Evolutionary conservation across 2,329 filamentous ascomycete species (phyloP), one percentile per base, ranked within the genome.

Genomic region (Rhynchosporium agropyri): DNA sequence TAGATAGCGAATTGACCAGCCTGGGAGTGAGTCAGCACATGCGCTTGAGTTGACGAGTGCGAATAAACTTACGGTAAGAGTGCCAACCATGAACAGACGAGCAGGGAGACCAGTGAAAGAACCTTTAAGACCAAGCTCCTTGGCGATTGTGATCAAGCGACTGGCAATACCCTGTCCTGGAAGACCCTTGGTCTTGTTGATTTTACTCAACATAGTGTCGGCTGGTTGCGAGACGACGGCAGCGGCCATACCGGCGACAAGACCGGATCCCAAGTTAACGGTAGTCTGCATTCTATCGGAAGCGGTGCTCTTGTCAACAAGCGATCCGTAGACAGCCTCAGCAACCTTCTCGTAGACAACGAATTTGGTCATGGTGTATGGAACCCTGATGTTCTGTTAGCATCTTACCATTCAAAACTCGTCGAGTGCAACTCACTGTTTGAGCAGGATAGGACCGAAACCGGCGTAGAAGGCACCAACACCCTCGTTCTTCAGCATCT

Each of bases 291-390:
- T 81, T 74, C 83, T 83, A 74, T 84, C 79, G 74, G 88, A 89
- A 71, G 90, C 79, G 64, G 80, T 82, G 74, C 83, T 79, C 85
- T 93, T 94, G 84, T 91, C 88, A 76, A 89, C 79, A 59, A 75
- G 20, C 20, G 20, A 67, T 72, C 80, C 77, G 84, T 88, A 94
- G 81, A 90, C 78, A 71, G 83, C 74, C 82, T 95, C 91, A 73
- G 87, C 82, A 73, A 92, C 89, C 85, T 94, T 94, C 82, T 96
- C 91, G 85, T 86, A 95, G 74, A 93, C 91, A 79, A 94, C 91
- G 82, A 96, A 96, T 84, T 96, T 96, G 85, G 91, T 84, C 89
- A 95, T 93, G 79, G 91, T 96, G 84, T 96, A 96, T 69, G 91
- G 91, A 73, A 96, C 88, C 84, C 89, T 91, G 69, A 45, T 62